Evolutionary conservation across 305 asterid genomes (phyloP), one percentile per base, ranked within the genome.

Genomic region (Fraxinus albicans): DNA sequence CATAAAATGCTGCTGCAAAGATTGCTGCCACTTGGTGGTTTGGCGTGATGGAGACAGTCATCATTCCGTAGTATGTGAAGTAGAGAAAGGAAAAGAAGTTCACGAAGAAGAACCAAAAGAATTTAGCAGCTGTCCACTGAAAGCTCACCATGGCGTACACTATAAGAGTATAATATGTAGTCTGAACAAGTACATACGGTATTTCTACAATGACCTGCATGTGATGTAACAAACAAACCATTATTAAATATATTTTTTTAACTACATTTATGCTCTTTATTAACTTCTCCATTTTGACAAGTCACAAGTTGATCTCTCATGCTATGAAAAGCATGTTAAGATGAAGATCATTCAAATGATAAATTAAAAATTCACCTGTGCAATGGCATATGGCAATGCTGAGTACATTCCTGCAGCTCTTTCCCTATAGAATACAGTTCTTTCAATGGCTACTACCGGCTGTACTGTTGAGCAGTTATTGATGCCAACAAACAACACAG

Each of bases 31-130:
- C 90, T 88, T 92, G 92, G 58, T 90, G 92, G 80, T 93, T 88
- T 31, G 98, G 97, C 10, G 97, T 91, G 85, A 93, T 88, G 80
- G 98, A 88, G 17, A 93, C 97, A 1, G 92, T 89, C 97, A 93
- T 93, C 97, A 93, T 92, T 33, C 97, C 97, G 0, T 93, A 92
- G 87, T 90, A 93, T 12, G 98, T 91, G 90, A 92, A 92, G 90
- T 92, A 91, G 73, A 93, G 92, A 65, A 91, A 92, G 23, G 94
- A 87, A 74, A 92, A 91, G 86, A 93, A 91, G 89, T 84, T 90
- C 77, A 93, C 83, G 31, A 89, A 93, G 87, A 73, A 93, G 90
- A 92, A 93, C 97, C 97, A 92, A 33, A 93, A 86, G 84, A 89
- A 92, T 77, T 93, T 93, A 33, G 86, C 84, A 6, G 88, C 92